Base-by-base conservation (phyloP, 1,284 basidiomycete genomes). In the Mycena citricolor region DNA sequence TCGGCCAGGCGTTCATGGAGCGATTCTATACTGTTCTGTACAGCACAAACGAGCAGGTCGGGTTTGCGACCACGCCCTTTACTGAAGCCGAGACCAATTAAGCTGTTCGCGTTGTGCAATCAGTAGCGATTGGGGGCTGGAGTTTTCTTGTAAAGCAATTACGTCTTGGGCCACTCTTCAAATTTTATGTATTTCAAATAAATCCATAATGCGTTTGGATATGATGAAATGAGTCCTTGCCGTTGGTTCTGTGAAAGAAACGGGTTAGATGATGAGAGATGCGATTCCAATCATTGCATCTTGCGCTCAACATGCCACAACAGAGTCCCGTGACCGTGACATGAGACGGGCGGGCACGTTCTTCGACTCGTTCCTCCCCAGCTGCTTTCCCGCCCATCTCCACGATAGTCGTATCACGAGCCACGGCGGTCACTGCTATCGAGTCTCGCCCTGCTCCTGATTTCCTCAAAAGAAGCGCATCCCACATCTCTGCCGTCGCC, bases 1-100 rank as follows among this genome's bases (percentile, higher is more conserved):
- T 19, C 26, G 39, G 40, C 12, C 21, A 32, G 17, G 32, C 20
- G n/a, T 60, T 68, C 26, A 52, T 75, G 25, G 69, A 77, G 56
- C 68, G 74, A 30, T 77, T 66, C 61, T 77, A 75, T 54, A 64
- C 64, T 49, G 63, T 76, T 16, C 76, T 59, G 42, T 77, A 79
- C 55, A 68, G 69, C 10, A 62, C 60, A 22, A 74, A 73, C 51
- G 31, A 51, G 4, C 67, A 60, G 31, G 61, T 77, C 33, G 74
- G 76, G 8, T 61, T 78, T 29, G 74, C 74, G 2, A 66, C 47
- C 16, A 77, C 73, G 7, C 25, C 44, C 17, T 68, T 68, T 56
- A 76, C 73, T 2, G 45, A 62, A 24, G 67, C 69, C 2, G 57
- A 52, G 23, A 67, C 58, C 17, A 76, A 76, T 58, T 73, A 42